Conservation (phyloP, 2,329 filamentous ascomycete species). For the Lithohypha guttulata region DNA sequence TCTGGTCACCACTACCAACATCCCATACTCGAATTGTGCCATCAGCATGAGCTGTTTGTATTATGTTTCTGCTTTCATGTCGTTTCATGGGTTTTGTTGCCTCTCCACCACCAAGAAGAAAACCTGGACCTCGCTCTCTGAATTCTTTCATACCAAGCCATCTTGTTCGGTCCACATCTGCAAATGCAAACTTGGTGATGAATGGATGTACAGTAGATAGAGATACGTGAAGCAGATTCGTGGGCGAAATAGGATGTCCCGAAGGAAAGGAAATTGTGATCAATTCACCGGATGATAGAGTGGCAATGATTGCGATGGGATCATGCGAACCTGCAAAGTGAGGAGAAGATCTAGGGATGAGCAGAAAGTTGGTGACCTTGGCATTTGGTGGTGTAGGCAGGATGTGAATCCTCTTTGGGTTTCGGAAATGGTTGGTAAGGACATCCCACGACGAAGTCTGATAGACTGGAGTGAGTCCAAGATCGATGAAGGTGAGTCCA, state of each 20-base stretch:
- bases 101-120: conserved; percentile 70
- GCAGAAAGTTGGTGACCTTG: conserved; percentile 66
- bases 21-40: conserved; percentile 91
- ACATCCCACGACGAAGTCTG: conserved; percentile 83
- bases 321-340: conserved; percentile 83
- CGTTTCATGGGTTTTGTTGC: conserved; percentile 58
- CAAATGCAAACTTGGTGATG: conserved; percentile 60
- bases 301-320: conserved; percentile 69
- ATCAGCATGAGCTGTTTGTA: conserved; percentile 81
- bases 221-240: conserved; percentile 82
- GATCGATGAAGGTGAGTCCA: conserved; percentile 77
- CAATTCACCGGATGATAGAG: conserved; percentile 78
- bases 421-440: conserved; percentile 65
- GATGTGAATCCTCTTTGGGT: conserved; percentile 58
- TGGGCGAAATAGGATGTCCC: conserved; percentile 80
- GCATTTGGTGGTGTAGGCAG: conserved; percentile 68
- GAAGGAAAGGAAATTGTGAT: conserved; percentile 86
- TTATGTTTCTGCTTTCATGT: conserved; percentile 72
- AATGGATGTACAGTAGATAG: conserved; percentile 86
- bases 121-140: conserved; percentile 62
- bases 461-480: conserved; percentile 81
- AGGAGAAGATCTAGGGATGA: conserved; percentile 72
- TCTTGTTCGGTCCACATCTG: conserved; percentile 61
- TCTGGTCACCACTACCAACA: conserved; percentile 78
- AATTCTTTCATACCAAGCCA: conserved; percentile 91